These are phyloP conservation scores for Suillus sp. DNA, from an alignment of 768 basidiomycete genomes.

Conservation along the genomic window DNA sequence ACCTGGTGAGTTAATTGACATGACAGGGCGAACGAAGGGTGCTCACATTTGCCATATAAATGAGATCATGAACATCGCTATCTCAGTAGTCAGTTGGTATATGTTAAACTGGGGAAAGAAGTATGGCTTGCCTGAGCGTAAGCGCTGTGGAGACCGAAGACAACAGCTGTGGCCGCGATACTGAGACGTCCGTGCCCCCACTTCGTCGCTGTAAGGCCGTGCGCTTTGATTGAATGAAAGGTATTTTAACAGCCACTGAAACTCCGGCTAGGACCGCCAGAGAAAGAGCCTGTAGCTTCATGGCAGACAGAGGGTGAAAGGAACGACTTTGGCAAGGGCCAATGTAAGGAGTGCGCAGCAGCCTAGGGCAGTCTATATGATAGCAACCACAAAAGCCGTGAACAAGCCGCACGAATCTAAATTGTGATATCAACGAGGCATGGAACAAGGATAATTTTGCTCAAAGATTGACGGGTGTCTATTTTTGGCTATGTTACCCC, in stretches of 20 bases:
- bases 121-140: slow-evolving; percentile 26
- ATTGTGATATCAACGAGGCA: slow-evolving; percentile 9
- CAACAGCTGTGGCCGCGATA: slow-evolving; percentile 25
- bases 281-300: slow-evolving; percentile 44
- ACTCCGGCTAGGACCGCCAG: slow-evolving; percentile 40
- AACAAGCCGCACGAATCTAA: not conserved
- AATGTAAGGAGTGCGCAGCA: not conserved
- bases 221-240: slow-evolving; percentile 48
- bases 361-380: not conserved
- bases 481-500: not conserved
- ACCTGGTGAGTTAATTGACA: not conserved
- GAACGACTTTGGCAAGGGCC: slow-evolving; percentile 2
- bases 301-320: slow-evolving; percentile 22
- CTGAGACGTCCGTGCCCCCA: slow-evolving; percentile 26
- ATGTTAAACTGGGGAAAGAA: too few species aligned
- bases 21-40: not conserved
- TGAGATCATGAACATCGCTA: slow-evolving; percentile 74
- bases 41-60: slow-evolving; percentile 78
- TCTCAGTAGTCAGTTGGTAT: slow-evolving; percentile 21
- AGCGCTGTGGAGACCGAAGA: slow-evolving; percentile 23
- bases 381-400: slow-evolving; percentile 7
- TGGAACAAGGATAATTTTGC: not conserved
- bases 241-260: slow-evolving; percentile 48
- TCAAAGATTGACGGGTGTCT: not conserved
- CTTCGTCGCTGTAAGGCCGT: slow-evolving; percentile 40